A percentile compares a stretch with the other conserved stretches of the same genome.
Evolutionary conservation across 257 asterid genomes (phyloP).

Genomic region (Gardenia jasminoides): DNA sequence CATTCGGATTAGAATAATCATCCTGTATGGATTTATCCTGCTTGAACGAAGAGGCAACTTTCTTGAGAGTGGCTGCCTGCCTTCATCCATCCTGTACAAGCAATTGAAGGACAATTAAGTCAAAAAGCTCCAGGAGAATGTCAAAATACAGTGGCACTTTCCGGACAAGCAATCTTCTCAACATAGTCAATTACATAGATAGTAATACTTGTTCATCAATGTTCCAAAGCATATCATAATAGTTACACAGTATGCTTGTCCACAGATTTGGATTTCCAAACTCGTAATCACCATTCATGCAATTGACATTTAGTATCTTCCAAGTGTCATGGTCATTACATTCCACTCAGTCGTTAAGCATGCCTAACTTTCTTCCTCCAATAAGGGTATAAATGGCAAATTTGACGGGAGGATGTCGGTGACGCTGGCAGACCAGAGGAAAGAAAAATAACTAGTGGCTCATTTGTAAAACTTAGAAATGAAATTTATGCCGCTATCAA

Average conservation of each 20-base stretch:
- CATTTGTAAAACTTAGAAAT: background rate
- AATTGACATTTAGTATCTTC: constrained; percentile 4
- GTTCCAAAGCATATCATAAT: background rate
- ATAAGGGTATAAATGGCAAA: background rate
- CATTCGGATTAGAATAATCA: constrained; percentile 74
- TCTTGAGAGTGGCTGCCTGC: constrained; percentile 95
- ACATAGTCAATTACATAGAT: background rate
- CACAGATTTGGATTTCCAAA: background rate
- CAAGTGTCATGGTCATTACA: constrained; percentile 4
- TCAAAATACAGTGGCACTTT: background rate
- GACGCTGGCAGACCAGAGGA: background rate
- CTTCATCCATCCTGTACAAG: constrained; percentile 87
- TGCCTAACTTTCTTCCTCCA: background rate
- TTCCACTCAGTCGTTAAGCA: constrained; percentile 9
- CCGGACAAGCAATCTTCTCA: background rate
- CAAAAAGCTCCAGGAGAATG: background rate
- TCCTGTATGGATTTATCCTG: constrained; percentile 88
- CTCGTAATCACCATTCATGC: background rate
- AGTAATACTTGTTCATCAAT: background rate
- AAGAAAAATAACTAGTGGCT: background rate
- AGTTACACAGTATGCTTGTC: background rate
- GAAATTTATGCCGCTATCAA: background rate
- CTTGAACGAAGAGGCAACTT: constrained; percentile 84
- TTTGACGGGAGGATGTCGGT: background rate
- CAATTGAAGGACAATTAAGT: constrained; percentile 8